These are phyloP conservation scores for Powellomyces hirtus DNA, from an alignment of 192 early-diverging fungal genomes.

Conservation along the genomic window DNA sequence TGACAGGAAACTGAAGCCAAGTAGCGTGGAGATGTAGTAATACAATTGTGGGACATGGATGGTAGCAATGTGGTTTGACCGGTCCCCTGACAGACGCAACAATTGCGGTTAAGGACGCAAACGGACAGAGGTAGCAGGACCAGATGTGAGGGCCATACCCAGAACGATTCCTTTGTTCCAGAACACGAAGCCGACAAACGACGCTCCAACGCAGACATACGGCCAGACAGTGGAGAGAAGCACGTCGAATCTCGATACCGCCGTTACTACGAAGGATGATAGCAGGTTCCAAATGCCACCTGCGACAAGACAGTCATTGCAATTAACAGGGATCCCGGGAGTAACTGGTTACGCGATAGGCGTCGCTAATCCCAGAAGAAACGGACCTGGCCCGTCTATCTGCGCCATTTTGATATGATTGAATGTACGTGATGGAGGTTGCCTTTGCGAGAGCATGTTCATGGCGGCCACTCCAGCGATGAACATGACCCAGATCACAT, in stretches of 20 bases:
- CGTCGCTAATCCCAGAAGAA: too few species aligned
- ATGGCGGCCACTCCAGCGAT: constrained; percentile 43
- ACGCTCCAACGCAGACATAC: constrained; percentile 44
- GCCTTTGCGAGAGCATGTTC: constrained; percentile 11
- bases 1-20: constrained; percentile 44
- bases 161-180: constrained; percentile 85
- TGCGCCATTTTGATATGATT: too few species aligned
- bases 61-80: constrained; percentile 73
- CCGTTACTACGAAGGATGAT: too few species aligned
- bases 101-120: neutral
- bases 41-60: constrained; percentile 82
- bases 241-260: too few species aligned
- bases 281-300: too few species aligned
- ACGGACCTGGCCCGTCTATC: too few species aligned
- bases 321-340: too few species aligned
- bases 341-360: too few species aligned
- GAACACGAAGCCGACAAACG: constrained; percentile 68
- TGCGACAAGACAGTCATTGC: too few species aligned
- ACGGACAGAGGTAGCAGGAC: too few species aligned
- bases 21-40: constrained; percentile 62
- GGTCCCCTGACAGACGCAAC: constrained; percentile 65
- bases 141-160: too few species aligned
- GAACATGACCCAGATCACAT: constrained; percentile 84
- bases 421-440: neutral
- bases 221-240: constrained; percentile 47